phyloP scores from a whole-genome alignment of 2,329 filamentous ascomycete species.

The Elsinoe batatas region DNA sequence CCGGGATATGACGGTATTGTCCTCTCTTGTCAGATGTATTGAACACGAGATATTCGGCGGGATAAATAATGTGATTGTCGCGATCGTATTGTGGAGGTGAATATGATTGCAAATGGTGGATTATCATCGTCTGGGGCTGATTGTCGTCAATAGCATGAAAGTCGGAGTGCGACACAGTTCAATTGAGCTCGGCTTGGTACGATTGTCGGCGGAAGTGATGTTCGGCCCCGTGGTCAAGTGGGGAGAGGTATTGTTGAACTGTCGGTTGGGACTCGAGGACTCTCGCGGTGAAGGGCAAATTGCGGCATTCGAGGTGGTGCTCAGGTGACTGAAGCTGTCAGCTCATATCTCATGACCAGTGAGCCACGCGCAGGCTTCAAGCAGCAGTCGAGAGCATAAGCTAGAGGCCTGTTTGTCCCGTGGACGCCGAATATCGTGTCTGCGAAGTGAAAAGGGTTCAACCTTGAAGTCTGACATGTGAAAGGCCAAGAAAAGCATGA shows the following conservation, averaged over 20 bases:
- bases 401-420: not conserved
- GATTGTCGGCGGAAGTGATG: slow-evolving; percentile 1
- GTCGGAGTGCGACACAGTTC: not conserved
- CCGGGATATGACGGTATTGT: slow-evolving; percentile 7
- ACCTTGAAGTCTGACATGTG: slow-evolving; percentile 10
- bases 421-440: not conserved
- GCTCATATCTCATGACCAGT: not conserved
- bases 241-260: slow-evolving; percentile 6
- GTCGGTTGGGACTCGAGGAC: slow-evolving; percentile 11
- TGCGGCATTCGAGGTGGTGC: not conserved
- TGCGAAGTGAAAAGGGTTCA: slow-evolving; percentile 4
- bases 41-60: not conserved
- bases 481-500: slow-evolving; percentile 6
- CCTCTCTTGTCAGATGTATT: not conserved
- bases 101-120: slow-evolving; percentile 2
- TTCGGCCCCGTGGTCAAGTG: not conserved
- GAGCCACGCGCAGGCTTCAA: not conserved
- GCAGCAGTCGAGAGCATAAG: not conserved
- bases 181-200: slow-evolving; percentile 1
- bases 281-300: not conserved
- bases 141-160: not conserved
- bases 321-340: not conserved
- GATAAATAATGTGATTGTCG: not conserved
- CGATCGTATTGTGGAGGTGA: slow-evolving; percentile 7
- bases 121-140: slow-evolving; percentile 5